Evolutionary conservation across 257 asterid species (phyloP).

Genomic region (Paraleonurus japonicus): DNA sequence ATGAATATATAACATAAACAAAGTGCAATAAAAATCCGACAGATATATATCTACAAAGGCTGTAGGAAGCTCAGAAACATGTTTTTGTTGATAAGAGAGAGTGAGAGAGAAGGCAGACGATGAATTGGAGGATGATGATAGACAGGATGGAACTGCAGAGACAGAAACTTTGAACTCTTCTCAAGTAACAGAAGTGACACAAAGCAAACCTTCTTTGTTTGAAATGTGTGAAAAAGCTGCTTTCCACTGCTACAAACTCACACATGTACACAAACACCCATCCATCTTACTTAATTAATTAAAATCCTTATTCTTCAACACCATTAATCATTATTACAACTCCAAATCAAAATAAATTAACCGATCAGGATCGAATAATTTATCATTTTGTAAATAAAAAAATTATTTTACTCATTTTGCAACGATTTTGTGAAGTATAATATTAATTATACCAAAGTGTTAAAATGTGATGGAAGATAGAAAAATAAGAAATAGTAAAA

Average conservation of each 20-base stretch:
- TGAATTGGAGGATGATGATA: conserved; percentile 33
- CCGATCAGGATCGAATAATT: too few species aligned
- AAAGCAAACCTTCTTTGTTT: conserved; percentile 32
- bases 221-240: conserved; percentile 20
- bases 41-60: conserved; percentile 20
- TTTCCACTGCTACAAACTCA: conserved; percentile 34
- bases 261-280: background rate
- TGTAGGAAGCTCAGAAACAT: background rate
- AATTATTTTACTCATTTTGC: too few species aligned
- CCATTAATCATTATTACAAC: background rate
- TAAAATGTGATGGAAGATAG: too few species aligned
- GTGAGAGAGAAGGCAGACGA: conserved; percentile 14
- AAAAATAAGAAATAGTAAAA: too few species aligned
- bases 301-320: background rate
- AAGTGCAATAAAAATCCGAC: conserved; percentile 21
- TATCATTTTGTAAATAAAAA: too few species aligned
- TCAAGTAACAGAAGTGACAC: conserved; percentile 34
- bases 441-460: too few species aligned
- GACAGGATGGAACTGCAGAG: conserved; percentile 33
- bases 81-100: background rate
- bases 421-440: too few species aligned
- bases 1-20: background rate
- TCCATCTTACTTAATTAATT: too few species aligned
- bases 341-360: background rate
- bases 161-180: background rate